Conservation (phyloP, 2,329 filamentous ascomycete genomes). For the Colletotrichum cuscutae region DNA sequence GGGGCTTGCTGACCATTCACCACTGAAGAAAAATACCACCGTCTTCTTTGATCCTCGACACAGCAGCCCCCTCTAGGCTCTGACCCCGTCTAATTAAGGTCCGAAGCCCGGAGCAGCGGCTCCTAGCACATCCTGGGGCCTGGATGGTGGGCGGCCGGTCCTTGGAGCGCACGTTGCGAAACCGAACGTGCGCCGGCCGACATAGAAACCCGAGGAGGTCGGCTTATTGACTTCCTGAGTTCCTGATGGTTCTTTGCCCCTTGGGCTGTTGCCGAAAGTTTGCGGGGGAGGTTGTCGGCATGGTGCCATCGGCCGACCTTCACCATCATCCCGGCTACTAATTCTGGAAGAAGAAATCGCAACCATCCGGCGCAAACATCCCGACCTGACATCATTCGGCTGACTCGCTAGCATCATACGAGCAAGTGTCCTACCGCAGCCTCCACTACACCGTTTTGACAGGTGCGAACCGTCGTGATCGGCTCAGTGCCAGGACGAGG, state of each 20-base stretch:
- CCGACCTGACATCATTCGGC: slow-evolving; percentile 19
- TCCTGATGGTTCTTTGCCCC: neutral
- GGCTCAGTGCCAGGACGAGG: slow-evolving; percentile 21
- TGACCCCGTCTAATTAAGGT: slow-evolving; percentile 16
- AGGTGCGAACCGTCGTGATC: slow-evolving; percentile 23
- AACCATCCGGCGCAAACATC: neutral
- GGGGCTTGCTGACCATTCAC: neutral
- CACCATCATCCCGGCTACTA: neutral
- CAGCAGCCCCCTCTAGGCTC: neutral
- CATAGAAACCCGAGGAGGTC: slow-evolving; percentile 1
- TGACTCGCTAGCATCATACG: slow-evolving; percentile 30
- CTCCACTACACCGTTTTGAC: slow-evolving; percentile 19
- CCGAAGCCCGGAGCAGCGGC: neutral
- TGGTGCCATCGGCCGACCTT: slow-evolving; percentile 12
- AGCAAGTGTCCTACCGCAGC: neutral
- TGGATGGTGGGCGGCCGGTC: slow-evolving; percentile 14
- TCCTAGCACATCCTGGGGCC: neutral
- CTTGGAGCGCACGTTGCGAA: neutral
- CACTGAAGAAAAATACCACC: neutral
- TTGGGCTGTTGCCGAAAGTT: neutral
- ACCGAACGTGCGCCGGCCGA: neutral
- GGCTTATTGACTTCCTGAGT: neutral
- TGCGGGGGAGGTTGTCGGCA: neutral
- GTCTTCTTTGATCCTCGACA: neutral
- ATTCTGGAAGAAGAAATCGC: slow-evolving; percentile 1